Evolutionary conservation across 129 eudicot genomes (phyloP).

Genomic region (Smallanthus sonchifolius): DNA sequence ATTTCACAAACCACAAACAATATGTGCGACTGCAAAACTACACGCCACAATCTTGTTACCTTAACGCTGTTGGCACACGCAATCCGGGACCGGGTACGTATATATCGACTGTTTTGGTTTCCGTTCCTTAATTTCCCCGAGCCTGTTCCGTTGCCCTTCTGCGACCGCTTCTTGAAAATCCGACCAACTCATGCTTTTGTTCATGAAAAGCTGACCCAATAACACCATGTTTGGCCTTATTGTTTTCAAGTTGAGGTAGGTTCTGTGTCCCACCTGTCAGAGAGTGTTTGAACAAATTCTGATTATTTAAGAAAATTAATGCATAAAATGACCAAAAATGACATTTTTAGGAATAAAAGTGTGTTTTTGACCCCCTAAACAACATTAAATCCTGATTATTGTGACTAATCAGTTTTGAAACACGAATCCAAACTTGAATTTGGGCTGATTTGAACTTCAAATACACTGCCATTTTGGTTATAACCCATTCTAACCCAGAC

Average conservation of each 20-base stretch:
- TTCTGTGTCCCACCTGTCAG: constrained; percentile 66
- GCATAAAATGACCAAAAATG: not conserved
- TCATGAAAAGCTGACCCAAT: constrained; percentile 79
- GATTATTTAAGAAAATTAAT: not conserved
- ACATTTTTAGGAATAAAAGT: not conserved
- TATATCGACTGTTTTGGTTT: constrained; percentile 73
- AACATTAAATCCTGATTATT: not conserved
- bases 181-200: constrained; percentile 80
- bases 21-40: constrained; percentile 24
- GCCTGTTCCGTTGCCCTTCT: constrained; percentile 78
- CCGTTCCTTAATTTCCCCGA: constrained; percentile 71
- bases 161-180: constrained; percentile 64
- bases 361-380: not conserved
- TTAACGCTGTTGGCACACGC: constrained; percentile 79
- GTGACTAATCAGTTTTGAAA: not conserved
- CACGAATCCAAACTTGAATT: not conserved
- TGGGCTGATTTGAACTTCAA: too few species aligned
- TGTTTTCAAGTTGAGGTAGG: constrained; percentile 64
- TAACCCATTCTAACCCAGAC: too few species aligned
- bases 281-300: not conserved
- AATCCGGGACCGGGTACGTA: constrained; percentile 97
- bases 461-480: too few species aligned
- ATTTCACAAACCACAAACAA: constrained; percentile 19
- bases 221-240: constrained; percentile 92
- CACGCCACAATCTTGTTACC: constrained; percentile 9